Percentiles rank a stretch among this genome's conserved stretches.
Conservation (phyloP, 495 filamentous ascomycete genomes). For the Annulohypoxylon moriforme region DNA sequence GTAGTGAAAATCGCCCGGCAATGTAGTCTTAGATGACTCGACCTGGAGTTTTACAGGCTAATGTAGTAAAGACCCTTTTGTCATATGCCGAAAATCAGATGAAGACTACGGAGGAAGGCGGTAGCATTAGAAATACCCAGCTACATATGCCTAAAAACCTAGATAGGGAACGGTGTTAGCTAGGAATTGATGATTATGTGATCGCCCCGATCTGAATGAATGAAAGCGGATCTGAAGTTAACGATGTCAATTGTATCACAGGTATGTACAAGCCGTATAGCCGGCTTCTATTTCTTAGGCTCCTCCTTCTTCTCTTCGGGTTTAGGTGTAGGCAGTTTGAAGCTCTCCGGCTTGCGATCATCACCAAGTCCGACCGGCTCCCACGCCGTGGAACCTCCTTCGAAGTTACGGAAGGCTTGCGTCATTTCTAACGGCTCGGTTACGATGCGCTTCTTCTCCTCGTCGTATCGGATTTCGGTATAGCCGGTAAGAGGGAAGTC, state of each 20-base stretch:
- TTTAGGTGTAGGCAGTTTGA: slow-evolving; percentile 95
- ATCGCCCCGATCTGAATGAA: neutral
- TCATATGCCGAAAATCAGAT: too few relatives aligned
- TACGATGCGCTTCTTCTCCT: slow-evolving; percentile 99
- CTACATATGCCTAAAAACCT: neutral
- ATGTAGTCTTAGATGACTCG: too few relatives aligned
- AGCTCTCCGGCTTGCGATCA: slow-evolving; percentile 84
- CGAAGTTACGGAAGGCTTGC: slow-evolving; percentile 99
- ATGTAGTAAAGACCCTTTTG: too few relatives aligned
- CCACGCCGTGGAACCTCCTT: slow-evolving; percentile 84
- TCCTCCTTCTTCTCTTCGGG: slow-evolving; percentile 91
- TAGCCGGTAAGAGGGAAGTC: slow-evolving; percentile 99
- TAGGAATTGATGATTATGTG: neutral
- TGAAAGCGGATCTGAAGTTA: neutral
- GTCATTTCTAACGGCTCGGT: slow-evolving; percentile 97
- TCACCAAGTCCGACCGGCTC: slow-evolving; percentile 89
- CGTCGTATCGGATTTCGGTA: slow-evolving; percentile 97
- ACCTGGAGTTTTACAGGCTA: too few relatives aligned
- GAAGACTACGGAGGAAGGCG: slow-evolving; percentile 9
- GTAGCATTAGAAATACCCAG: slow-evolving; percentile 18
- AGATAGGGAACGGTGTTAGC: neutral
- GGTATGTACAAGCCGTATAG: slow-evolving; percentile 48
- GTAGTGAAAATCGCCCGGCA: too few relatives aligned
- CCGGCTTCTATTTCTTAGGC: slow-evolving; percentile 81
- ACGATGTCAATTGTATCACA: slow-evolving; percentile 40